phyloP scores from a whole-genome alignment of 2,329 filamentous ascomycete species.

The Dissoconium aciculare region DNA sequence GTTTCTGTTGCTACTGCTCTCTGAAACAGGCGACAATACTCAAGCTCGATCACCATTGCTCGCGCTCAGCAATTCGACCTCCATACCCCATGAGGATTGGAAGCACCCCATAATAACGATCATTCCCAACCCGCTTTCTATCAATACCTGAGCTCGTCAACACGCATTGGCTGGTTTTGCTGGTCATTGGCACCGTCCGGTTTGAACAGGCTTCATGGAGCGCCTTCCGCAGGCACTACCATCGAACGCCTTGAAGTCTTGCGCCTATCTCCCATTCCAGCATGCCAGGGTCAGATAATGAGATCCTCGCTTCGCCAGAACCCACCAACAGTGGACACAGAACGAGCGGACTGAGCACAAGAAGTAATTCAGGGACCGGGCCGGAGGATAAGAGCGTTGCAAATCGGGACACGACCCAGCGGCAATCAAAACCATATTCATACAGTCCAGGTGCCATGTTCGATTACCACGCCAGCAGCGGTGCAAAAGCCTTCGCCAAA shows the following conservation, averaged over 20 bases:
- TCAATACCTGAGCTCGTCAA: too few relatives aligned
- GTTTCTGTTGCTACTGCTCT: too few relatives aligned
- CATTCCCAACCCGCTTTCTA: too few relatives aligned
- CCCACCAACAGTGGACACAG: constrained; percentile 1
- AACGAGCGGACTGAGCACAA: not conserved
- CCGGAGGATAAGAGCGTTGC: too few relatives aligned
- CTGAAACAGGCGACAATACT: too few relatives aligned
- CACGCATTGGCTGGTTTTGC: too few relatives aligned
- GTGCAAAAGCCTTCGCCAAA: constrained; percentile 43
- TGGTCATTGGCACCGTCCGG: too few relatives aligned
- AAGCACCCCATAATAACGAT: too few relatives aligned
- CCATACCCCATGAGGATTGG: too few relatives aligned
- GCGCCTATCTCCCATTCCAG: constrained; percentile 10
- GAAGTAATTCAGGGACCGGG: too few relatives aligned
- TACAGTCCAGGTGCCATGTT: constrained; percentile 9
- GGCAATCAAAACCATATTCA: not conserved
- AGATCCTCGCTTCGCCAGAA: constrained; percentile 1
- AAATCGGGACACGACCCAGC: not conserved
- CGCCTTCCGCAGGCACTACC: constrained; percentile 15
- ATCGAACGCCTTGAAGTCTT: constrained; percentile 19
- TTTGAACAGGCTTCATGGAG: constrained; percentile 22
- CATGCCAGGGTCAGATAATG: constrained; percentile 14
- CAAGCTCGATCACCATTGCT: too few relatives aligned
- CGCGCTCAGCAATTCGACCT: too few relatives aligned
- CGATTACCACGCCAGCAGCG: constrained; percentile 24